Evolutionary conservation across 164 flowering plant species (phyloP).

Genomic region (Tetracentron sinense): DNA sequence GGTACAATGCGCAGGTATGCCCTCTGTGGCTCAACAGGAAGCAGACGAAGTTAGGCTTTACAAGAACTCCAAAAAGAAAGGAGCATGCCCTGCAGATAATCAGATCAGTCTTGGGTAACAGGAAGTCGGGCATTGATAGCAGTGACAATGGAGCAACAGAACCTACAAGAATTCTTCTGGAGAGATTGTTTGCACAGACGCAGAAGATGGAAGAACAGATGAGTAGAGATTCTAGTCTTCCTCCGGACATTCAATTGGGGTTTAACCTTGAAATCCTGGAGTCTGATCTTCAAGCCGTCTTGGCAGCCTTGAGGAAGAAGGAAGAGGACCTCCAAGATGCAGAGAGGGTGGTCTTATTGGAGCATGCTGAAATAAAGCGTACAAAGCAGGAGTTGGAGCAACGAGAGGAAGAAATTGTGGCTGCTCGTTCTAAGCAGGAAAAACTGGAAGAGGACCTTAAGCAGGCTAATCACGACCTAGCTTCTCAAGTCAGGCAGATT

Average conservation of each 20-base stretch:
- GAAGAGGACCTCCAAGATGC: slow-evolving; percentile 76
- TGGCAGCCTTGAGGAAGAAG: slow-evolving; percentile 60
- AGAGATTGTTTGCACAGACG: slow-evolving; percentile 73
- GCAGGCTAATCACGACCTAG: slow-evolving; percentile 46
- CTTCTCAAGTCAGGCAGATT: slow-evolving; percentile 61
- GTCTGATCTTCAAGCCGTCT: slow-evolving; percentile 64
- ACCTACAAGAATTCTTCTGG: slow-evolving; percentile 68
- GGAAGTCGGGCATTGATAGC: slow-evolving; percentile 28
- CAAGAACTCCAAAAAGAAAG: slow-evolving; percentile 13
- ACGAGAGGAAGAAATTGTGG: slow-evolving; percentile 47
- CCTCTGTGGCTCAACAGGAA: slow-evolving; percentile 23
- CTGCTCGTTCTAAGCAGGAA: slow-evolving; percentile 45
- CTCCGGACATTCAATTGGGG: slow-evolving; percentile 31
- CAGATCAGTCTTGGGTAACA: slow-evolving; percentile 38
- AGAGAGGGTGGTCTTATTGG: slow-evolving; percentile 47
- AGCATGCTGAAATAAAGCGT: slow-evolving; percentile 40
- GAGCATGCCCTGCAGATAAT: slow-evolving; percentile 17
- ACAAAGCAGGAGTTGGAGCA: slow-evolving; percentile 57
- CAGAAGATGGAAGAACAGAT: slow-evolving; percentile 76
- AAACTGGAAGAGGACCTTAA: slow-evolving; percentile 62
- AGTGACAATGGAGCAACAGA: slow-evolving; percentile 57
- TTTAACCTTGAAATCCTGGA: slow-evolving; percentile 53
- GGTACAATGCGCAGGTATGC: slow-evolving; percentile 26
- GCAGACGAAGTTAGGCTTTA: slow-evolving; percentile 21
- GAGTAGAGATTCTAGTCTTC: slow-evolving; percentile 29